A percentile compares a stretch with the other conserved stretches of the same genome.
phyloP scores from a whole-genome alignment of 345 rosid species.

The Eucalyptus erythrocorys region DNA sequence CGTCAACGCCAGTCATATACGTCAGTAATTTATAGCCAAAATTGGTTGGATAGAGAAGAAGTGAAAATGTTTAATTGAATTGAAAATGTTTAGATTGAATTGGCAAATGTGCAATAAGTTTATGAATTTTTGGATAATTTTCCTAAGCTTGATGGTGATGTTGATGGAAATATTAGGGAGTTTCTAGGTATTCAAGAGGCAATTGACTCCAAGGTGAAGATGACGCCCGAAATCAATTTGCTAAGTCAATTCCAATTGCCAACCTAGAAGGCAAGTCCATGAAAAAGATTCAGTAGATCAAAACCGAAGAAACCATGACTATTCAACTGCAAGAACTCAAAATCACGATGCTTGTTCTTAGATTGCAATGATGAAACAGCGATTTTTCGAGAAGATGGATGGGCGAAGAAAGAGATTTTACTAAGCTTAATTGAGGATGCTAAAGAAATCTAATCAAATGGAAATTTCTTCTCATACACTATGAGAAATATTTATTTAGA shows the following conservation, averaged over 20 bases:
- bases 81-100: no score
- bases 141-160: no score
- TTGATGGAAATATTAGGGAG: background rate
- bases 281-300: background rate
- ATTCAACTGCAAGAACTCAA: background rate
- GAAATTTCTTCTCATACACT: no score
- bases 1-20: rapidly evolving
- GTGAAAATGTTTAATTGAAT: no score
- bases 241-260: background rate
- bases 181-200: background rate
- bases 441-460: background rate
- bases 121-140: no score
- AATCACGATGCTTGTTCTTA: background rate
- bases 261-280: background rate
- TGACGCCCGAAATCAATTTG: background rate
- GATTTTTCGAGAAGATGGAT: background rate
- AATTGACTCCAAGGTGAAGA: background rate
- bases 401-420: background rate
- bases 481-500: no score
- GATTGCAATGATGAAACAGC: background rate
- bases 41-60: no score
- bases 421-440: background rate
- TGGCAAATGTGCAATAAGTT: no score
- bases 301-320: background rate
- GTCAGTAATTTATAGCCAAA: rapidly evolving